Percentiles rank a stretch among this genome's conserved stretches.
Evolutionary conservation across 805 yeast species (phyloP).

Genomic region (Ogataea henricii): DNA sequence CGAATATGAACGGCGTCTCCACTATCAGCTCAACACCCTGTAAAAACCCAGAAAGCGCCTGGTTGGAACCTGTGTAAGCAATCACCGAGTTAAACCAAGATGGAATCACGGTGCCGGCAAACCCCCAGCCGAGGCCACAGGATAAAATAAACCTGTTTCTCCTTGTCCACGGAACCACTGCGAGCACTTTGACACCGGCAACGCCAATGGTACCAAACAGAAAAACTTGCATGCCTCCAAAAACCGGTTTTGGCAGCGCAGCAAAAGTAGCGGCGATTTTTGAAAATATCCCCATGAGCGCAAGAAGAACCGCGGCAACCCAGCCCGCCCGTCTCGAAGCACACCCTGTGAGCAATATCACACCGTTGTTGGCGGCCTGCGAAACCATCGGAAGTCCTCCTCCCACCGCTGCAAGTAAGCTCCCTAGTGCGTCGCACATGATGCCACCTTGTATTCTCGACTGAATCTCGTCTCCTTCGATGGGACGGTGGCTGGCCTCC

Average conservation of each 20-base stretch:
- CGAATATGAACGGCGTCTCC: conserved; percentile 37
- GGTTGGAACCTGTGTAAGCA: conserved; percentile 42
- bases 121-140: conserved; percentile 45
- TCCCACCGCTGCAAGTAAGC: conserved; percentile 66
- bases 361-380: conserved; percentile 88
- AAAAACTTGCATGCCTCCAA: conserved; percentile 69
- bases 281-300: conserved; percentile 77
- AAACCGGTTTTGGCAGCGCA: conserved; percentile 64
- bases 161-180: conserved; percentile 36
- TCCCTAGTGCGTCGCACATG: conserved; percentile 75
- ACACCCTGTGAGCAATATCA: conserved; percentile 78
- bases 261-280: conserved; percentile 77
- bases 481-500: conserved; percentile 74
- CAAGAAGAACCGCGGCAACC: conserved; percentile 63
- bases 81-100: conserved; percentile 43
- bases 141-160: conserved; percentile 48
- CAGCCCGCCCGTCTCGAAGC: conserved; percentile 55
- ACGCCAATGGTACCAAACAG: conserved; percentile 41
- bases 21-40: conserved; percentile 46
- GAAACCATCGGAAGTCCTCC: conserved; percentile 78
- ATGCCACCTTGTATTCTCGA: conserved; percentile 85
- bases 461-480: conserved; percentile 72
- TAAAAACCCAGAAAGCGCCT: conserved; percentile 40
- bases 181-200: conserved; percentile 37
- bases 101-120: conserved; percentile 43